A percentile compares a stretch with the other conserved stretches of the same genome.
These are phyloP conservation scores for Vaccinium myrtillus DNA, from an alignment of 148 eudicot species.

Conservation along the genomic window DNA sequence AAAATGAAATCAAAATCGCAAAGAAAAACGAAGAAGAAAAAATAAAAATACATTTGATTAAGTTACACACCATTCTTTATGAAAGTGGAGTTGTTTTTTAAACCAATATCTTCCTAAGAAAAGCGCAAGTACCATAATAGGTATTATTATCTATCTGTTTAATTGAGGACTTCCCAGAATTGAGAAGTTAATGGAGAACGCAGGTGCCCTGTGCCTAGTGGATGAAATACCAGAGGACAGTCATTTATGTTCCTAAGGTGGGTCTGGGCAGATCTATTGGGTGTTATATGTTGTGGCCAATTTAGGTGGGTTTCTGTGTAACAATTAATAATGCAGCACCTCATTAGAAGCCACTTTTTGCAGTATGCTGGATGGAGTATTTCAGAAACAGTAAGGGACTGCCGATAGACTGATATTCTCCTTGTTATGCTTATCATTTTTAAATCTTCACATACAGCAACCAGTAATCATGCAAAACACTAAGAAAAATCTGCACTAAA, in stretches of 20 bases:
- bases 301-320: neutral
- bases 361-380: neutral
- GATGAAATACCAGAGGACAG: neutral
- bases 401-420: neutral
- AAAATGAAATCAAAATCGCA: too few relatives aligned
- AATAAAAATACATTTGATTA: too few relatives aligned
- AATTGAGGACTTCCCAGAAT: neutral
- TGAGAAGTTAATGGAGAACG: neutral
- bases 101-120: too few relatives aligned
- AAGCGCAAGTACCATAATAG: too few relatives aligned
- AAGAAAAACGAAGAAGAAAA: too few relatives aligned
- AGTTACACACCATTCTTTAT: too few relatives aligned
- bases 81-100: too few relatives aligned
- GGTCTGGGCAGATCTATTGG: slow-evolving; percentile 1
- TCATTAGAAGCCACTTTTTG: neutral
- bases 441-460: neutral
- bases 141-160: too few relatives aligned
- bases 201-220: neutral
- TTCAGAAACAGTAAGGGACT: neutral
- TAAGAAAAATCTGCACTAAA: neutral
- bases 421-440: neutral
- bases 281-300: neutral
- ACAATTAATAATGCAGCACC: neutral
- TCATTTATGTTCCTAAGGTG: neutral
- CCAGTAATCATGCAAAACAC: neutral